phyloP scores from a whole-genome alignment of 1,284 basidiomycete genomes.

The Melanopsichium pennsylvanicum region DNA sequence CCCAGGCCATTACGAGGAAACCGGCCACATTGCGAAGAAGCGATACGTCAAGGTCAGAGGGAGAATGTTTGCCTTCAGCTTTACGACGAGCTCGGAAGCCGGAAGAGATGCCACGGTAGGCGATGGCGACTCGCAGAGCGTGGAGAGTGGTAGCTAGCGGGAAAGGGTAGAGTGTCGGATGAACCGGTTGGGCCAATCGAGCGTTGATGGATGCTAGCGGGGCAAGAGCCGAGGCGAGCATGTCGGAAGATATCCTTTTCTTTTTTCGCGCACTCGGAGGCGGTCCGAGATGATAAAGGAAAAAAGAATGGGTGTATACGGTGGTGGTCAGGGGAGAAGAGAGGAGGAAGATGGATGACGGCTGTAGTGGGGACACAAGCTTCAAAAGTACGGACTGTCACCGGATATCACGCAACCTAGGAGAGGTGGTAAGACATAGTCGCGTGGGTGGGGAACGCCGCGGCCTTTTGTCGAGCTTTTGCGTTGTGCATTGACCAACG shows the following conservation, averaged over 20 bases:
- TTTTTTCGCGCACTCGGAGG: no score
- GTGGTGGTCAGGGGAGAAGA: neutral
- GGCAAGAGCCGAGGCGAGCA: conserved; percentile 40
- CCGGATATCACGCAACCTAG: conserved; percentile 40
- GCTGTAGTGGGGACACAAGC: no score
- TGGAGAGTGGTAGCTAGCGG: conserved; percentile 49
- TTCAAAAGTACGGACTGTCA: neutral
- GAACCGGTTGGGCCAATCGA: conserved; percentile 33
- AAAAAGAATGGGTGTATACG: neutral
- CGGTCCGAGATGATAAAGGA: neutral
- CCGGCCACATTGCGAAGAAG: conserved; percentile 40
- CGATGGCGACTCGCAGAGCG: conserved; percentile 49
- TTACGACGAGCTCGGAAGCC: conserved; percentile 22
- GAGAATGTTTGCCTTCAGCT: conserved; percentile 11
- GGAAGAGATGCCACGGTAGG: conserved; percentile 41
- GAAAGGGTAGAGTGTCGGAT: conserved; percentile 50
- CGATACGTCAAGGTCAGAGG: conserved; percentile 23
- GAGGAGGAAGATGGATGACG: neutral
- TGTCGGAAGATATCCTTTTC: neutral
- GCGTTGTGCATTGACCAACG: no score
- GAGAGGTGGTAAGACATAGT: no score
- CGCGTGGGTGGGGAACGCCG: conserved; percentile 10
- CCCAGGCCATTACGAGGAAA: conserved; percentile 61
- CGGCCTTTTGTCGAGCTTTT: neutral
- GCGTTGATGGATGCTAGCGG: conserved; percentile 44